These are phyloP conservation scores for Diddensiella transvaalensis DNA, from an alignment of 805 yeast species.

Conservation along the genomic window DNA sequence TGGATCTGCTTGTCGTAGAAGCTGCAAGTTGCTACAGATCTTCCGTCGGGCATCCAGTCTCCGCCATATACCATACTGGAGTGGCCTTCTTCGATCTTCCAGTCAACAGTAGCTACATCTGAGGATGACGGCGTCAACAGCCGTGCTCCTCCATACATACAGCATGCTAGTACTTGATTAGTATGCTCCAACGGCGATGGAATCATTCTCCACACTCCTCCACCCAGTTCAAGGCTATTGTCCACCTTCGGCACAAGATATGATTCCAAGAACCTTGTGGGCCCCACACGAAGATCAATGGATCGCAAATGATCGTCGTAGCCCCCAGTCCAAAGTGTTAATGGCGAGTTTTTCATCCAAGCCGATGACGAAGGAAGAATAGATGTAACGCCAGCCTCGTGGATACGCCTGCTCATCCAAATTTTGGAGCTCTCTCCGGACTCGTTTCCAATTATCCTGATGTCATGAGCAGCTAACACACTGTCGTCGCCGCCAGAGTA, in stretches of 20 bases:
- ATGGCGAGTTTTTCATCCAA: conserved; percentile 46
- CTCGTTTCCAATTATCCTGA: conserved; percentile 34
- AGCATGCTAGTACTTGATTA: conserved; percentile 62
- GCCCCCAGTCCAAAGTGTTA: conserved; percentile 77
- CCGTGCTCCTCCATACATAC: conserved; percentile 95
- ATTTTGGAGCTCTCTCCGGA: conserved; percentile 15
- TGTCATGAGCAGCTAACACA: conserved; percentile 68
- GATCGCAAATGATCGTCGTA: conserved; percentile 78
- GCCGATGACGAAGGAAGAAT: conserved; percentile 49
- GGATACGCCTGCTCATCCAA: conserved; percentile 48
- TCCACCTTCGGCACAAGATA: conserved; percentile 42
- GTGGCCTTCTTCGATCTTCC: conserved; percentile 48
- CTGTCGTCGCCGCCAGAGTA: conserved; percentile 89
- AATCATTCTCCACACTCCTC: conserved; percentile 92
- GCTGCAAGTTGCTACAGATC: conserved; percentile 71
- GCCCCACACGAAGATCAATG: conserved; percentile 61
- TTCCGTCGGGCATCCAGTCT: conserved; percentile 63
- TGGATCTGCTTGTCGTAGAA: conserved; percentile 86
- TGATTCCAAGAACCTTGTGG: conserved; percentile 41
- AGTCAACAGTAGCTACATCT: conserved; percentile 35
- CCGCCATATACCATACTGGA: conserved; percentile 96
- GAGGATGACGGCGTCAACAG: conserved; percentile 45
- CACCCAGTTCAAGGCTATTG: conserved; percentile 58
- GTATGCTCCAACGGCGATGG: conserved; percentile 46
- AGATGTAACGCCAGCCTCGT: conserved; percentile 88